These are phyloP conservation scores for Pseudogymnoascus sp. DNA, from an alignment of 2,329 filamentous ascomycete genomes.

Conservation along the genomic window DNA sequence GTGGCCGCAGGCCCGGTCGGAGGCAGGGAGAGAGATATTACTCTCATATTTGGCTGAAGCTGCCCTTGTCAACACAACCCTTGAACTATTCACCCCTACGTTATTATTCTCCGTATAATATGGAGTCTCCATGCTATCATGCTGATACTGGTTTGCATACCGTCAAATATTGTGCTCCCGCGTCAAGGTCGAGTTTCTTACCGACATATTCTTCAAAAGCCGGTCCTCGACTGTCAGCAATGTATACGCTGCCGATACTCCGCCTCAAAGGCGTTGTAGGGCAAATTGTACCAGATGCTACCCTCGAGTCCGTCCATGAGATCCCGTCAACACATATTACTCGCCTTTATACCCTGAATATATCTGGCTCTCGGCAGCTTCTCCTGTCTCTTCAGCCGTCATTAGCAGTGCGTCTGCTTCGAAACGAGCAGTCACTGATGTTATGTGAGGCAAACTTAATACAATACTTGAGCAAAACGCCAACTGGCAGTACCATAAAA, in stretches of 20 bases:
- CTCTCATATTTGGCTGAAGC: slow-evolving; percentile 9
- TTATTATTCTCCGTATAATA: slow-evolving; percentile 2
- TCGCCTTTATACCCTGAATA: slow-evolving; percentile 28
- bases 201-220: slow-evolving; percentile 20
- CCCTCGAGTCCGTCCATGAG: slow-evolving; percentile 27
- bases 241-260: slow-evolving; percentile 28
- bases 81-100: background rate
- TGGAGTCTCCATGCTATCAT: slow-evolving; percentile 7
- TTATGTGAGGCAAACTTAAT: slow-evolving; percentile 27
- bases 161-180: background rate
- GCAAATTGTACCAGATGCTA: slow-evolving; percentile 24
- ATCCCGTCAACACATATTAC: slow-evolving; percentile 28
- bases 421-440: slow-evolving; percentile 28
- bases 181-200: background rate
- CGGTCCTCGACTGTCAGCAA: slow-evolving; percentile 24
- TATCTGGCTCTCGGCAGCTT: slow-evolving; percentile 27
- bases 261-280: slow-evolving; percentile 29
- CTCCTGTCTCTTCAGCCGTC: slow-evolving; percentile 16
- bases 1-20: background rate
- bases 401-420: slow-evolving; percentile 21
- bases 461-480: background rate
- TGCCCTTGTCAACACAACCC: background rate
- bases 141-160: background rate
- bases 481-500: slow-evolving; percentile 4
- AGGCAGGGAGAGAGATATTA: background rate